Percentiles rank a stretch among this genome's conserved stretches.
These are phyloP conservation scores for Scheffersomyces lignicola DNA, from an alignment of 1,139 yeast genomes.

Conservation along the genomic window DNA sequence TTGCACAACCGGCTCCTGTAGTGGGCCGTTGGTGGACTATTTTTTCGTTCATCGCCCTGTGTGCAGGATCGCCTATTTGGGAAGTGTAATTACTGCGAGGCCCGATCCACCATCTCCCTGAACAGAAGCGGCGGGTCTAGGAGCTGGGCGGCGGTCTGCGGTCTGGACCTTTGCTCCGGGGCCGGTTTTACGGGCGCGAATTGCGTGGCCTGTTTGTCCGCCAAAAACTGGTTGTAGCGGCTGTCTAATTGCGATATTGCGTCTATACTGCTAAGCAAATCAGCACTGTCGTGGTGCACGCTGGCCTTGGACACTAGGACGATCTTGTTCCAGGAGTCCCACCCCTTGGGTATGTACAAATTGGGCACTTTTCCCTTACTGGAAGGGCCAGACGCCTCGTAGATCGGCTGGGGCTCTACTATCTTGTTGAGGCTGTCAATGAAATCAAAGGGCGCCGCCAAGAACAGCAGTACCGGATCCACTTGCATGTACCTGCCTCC, in stretches of 20 bases:
- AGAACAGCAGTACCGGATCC: slow-evolving; percentile 22
- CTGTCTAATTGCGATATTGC: slow-evolving; percentile 8
- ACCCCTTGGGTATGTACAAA: slow-evolving; percentile 48
- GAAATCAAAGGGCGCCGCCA: slow-evolving; percentile 18
- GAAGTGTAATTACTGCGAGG: not conserved
- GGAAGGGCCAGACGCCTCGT: slow-evolving; percentile 5
- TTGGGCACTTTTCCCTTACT: not conserved
- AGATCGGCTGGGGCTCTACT: slow-evolving; percentile 11
- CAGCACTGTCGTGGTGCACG: slow-evolving; percentile 15
- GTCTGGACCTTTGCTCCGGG: too few relatives aligned
- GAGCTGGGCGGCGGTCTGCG: too few relatives aligned
- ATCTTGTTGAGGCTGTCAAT: slow-evolving; percentile 5
- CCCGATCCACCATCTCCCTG: too few relatives aligned
- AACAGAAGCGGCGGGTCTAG: too few relatives aligned
- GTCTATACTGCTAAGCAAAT: slow-evolving; percentile 16
- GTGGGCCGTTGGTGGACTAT: too few relatives aligned
- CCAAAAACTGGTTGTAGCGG: slow-evolving; percentile 8
- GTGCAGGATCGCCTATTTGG: slow-evolving; percentile 1
- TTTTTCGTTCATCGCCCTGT: slow-evolving; percentile 1
- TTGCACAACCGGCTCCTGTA: too few relatives aligned
- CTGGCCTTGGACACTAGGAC: slow-evolving; percentile 38
- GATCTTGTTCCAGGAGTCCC: slow-evolving; percentile 56
- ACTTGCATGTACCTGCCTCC: slow-evolving; percentile 17
- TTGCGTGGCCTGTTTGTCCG: not conserved
- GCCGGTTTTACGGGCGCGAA: too few relatives aligned